Evolutionary conservation across 2,329 filamentous ascomycete genomes (phyloP).

Genomic region (Fusarium tricinctum): DNA sequence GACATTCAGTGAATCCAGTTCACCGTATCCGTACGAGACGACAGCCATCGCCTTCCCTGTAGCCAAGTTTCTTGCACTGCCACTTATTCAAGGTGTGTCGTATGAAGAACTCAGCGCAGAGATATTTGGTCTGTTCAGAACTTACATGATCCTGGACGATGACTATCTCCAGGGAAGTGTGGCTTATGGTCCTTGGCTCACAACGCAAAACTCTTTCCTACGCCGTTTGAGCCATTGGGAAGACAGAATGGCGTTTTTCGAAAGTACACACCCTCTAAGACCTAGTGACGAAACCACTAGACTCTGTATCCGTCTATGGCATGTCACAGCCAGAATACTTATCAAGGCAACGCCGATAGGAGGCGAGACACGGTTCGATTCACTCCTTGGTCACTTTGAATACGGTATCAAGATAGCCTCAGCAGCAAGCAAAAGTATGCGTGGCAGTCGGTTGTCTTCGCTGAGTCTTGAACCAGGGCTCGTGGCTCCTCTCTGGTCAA

Average conservation of each 20-base stretch:
- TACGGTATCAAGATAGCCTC: neutral
- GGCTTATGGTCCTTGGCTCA: neutral
- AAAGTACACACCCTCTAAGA: neutral
- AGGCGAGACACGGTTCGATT: neutral
- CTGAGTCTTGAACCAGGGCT: neutral
- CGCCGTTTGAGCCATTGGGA: neutral
- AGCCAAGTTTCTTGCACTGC: neutral
- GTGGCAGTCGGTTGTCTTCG: neutral
- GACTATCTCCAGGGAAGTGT: neutral
- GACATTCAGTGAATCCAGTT: neutral
- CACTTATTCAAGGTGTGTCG: neutral
- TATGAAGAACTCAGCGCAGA: neutral
- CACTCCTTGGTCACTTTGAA: neutral
- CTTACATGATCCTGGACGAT: neutral
- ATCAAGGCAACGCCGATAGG: neutral
- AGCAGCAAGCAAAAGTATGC: neutral
- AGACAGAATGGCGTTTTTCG: neutral
- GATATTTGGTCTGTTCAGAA: neutral
- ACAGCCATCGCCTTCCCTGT: neutral
- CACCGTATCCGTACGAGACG: neutral
- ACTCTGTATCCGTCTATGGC: neutral
- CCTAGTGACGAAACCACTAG: neutral
- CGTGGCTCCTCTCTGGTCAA: neutral
- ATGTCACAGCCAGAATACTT: neutral
- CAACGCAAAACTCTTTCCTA: neutral